Base-by-base conservation (phyloP, 2,329 filamentous ascomycete genomes). In the Colletotrichum neosansevieriae region DNA sequence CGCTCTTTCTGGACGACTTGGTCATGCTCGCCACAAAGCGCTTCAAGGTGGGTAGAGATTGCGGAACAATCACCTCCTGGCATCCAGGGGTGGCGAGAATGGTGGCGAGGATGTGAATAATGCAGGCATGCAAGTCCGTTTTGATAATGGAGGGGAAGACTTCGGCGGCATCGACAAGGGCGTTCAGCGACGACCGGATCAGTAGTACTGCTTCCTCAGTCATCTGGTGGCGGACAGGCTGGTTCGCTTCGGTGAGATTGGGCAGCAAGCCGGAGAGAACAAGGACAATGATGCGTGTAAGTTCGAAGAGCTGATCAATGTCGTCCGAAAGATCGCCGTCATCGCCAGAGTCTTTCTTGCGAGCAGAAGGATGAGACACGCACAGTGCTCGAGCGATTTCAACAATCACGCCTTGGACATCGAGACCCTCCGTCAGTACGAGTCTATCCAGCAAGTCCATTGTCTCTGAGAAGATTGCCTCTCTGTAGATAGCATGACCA, bases 101-200 rank as follows among this genome's bases (percentile, higher is more conserved):
- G 0, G 94, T 97, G 61, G 93, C 92, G 76, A 98, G 98, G 63
- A 98, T 97, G 81, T 99, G 94, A 57, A 99, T 88, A 72, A 98
- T 97, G 75, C 95, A 98, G 44, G 96, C 95, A 76, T 98, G 94
- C 6, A 99, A 86, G 77, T 99, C 96, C 10, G 94, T 95, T 76
- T 96, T 96, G 83, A 99, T 99, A 74, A 99, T 94, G 2, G 93
- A 90, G 0, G 97, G 97, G 80, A 99, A 99, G 15, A 98, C 94
- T 70, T 97, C 93, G 6, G 96, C 94, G 1, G 96, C 94, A 75
- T 98, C 94, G 3, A 98, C 96, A 2, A 99, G 88, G 1, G 96
- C 93, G 68, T 94, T 92, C 2, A 99, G 85, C 0, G 94, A 91
- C 2, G 92, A 89, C 24, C 90, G 90, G 57, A 98, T 89, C 3